phyloP scores from a whole-genome alignment of 192 early-diverging fungal genomes.

The Spinellus fusiger region DNA sequence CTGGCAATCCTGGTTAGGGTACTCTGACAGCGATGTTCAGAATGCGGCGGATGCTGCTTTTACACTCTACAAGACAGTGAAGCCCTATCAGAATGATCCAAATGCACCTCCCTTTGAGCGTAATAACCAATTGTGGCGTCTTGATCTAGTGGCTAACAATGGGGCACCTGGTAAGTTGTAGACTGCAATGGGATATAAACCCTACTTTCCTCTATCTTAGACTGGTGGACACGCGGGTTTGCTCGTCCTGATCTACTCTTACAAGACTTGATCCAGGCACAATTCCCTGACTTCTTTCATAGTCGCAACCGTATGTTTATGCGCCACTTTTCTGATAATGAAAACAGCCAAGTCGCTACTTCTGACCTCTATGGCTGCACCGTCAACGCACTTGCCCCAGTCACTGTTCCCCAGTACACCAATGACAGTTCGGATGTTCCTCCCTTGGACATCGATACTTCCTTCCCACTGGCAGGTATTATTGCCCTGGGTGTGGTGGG shows the following conservation, averaged over 20 bases:
- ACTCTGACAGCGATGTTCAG: conserved; percentile 1
- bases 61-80: neutral
- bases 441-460: neutral
- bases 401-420: neutral
- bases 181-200: neutral
- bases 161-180: conserved; percentile 11
- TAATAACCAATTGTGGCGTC: conserved; percentile 19
- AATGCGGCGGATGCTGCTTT: conserved; percentile 13
- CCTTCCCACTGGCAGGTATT: conserved; percentile 13
- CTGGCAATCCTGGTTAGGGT: conserved; percentile 20
- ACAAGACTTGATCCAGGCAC: conserved; percentile 35
- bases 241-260: conserved; percentile 41
- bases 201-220: conserved; percentile 13
- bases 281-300: conserved; percentile 26
- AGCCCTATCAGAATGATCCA: conserved; percentile 15
- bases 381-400: neutral
- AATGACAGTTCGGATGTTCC: conserved; percentile 11
- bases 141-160: conserved; percentile 12
- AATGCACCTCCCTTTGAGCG: conserved; percentile 30
- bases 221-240: conserved; percentile 32
- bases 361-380: conserved; percentile 12
- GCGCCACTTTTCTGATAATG: conserved; percentile 15
- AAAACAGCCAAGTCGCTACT: neutral
- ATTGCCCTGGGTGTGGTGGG: conserved; percentile 40
- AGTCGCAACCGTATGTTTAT: conserved; percentile 24